These are phyloP conservation scores for Lasiodiplodia hormozganensis DNA, from an alignment of 2,329 filamentous ascomycete genomes.

Conservation along the genomic window DNA sequence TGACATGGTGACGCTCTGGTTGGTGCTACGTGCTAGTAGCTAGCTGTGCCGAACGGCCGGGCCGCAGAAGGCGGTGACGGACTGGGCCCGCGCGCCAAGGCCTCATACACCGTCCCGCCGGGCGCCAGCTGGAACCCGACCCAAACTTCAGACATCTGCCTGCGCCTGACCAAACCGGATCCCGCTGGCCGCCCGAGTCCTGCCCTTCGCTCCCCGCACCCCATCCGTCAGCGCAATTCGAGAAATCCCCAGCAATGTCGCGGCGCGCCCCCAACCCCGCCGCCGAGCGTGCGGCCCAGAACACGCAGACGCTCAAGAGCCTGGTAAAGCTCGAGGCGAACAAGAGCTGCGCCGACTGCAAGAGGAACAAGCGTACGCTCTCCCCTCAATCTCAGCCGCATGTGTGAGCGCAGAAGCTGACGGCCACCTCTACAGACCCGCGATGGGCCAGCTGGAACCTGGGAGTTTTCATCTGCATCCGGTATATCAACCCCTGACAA, in stretches of 20 bases:
- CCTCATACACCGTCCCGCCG: constrained; percentile 17
- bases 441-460: constrained; percentile 99
- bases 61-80: not conserved
- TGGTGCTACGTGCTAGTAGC: not conserved
- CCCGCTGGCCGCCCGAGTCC: not conserved
- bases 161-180: not conserved
- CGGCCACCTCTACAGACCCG: constrained; percentile 69
- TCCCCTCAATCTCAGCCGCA: not conserved
- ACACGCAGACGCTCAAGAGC: constrained; percentile 91
- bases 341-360: constrained; percentile 98
- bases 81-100: constrained; percentile 1
- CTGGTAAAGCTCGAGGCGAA: constrained; percentile 93
- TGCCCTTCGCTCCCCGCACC: not conserved
- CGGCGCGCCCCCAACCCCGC: constrained; percentile 75
- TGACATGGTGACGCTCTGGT: not conserved
- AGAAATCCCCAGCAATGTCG: constrained; percentile 66
- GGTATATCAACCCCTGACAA: constrained; percentile 47
- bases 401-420: constrained; percentile 20
- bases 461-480: constrained; percentile 96
- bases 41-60: not conserved
- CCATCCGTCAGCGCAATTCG: not conserved
- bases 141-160: constrained; percentile 16
- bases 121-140: constrained; percentile 26
- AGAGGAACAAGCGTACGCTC: constrained; percentile 90
- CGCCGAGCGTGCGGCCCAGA: constrained; percentile 88